Evolutionary conservation across 805 yeast genomes (phyloP).

Genomic region (Wickerhamiella lipophila): DNA sequence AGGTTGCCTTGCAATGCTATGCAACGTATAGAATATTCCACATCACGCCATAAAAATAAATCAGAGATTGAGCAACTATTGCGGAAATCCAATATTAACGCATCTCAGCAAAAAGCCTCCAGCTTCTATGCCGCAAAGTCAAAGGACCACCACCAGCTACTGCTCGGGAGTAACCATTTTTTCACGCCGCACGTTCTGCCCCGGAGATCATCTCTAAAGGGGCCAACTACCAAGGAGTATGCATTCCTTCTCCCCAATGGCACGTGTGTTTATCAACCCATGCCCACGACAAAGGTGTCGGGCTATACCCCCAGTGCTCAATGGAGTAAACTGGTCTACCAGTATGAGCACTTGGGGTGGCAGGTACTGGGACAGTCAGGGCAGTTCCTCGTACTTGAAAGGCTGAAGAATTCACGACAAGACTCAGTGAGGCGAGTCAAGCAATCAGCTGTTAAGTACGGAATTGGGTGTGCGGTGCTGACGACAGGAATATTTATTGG

Average conservation of each 20-base stretch:
- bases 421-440: background rate
- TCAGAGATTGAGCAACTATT: background rate
- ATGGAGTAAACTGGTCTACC: constrained; percentile 28
- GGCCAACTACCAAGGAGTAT: constrained; percentile 11
- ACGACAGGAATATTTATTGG: constrained; percentile 15
- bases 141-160: background rate
- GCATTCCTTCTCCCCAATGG: constrained; percentile 13
- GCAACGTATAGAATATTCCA: background rate
- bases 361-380: constrained; percentile 36
- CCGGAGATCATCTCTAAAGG: background rate
- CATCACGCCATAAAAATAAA: background rate
- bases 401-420: constrained; percentile 18
- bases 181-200: constrained; percentile 33
- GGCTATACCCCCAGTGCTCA: background rate
- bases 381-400: constrained; percentile 33
- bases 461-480: constrained; percentile 11
- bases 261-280: constrained; percentile 5
- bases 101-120: background rate
- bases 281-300: constrained; percentile 10
- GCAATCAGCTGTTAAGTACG: constrained; percentile 4
- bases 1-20: background rate
- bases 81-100: background rate
- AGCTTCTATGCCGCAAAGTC: background rate
- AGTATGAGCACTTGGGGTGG: constrained; percentile 39
- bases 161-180: constrained; percentile 31